A percentile compares a stretch with the other conserved stretches of the same genome.
phyloP scores from a whole-genome alignment of 495 filamentous ascomycete genomes.

The Lineolata rhizophorae region DNA sequence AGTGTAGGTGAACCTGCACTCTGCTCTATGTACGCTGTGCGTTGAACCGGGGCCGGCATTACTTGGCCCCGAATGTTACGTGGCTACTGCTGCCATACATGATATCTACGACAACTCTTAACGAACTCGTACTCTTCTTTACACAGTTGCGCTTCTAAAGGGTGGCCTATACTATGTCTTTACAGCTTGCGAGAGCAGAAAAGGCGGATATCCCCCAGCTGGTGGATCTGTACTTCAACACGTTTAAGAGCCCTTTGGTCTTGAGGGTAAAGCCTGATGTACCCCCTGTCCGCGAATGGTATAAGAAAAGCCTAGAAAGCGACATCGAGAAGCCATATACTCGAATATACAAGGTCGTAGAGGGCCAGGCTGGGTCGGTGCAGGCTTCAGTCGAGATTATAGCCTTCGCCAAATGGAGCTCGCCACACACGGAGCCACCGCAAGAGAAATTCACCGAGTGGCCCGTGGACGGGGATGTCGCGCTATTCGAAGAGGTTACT shows the following conservation, averaged over 20 bases:
- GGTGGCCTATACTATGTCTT: constrained; percentile 1
- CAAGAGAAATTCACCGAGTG: neutral
- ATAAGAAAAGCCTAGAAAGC: neutral
- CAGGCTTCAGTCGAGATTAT: constrained; percentile 1
- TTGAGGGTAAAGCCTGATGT: neutral
- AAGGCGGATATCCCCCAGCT: neutral
- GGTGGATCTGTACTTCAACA: neutral
- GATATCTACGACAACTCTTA: too few relatives aligned
- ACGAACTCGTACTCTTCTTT: neutral
- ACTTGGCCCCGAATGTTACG: too few relatives aligned
- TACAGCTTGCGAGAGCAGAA: neutral
- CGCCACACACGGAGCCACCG: neutral
- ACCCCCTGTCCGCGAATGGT: constrained; percentile 1
- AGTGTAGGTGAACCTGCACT: too few relatives aligned
- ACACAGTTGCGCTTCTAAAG: constrained; percentile 1
- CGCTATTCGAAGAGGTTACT: neutral
- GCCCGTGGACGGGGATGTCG: neutral
- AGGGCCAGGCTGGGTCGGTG: neutral
- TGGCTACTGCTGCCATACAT: too few relatives aligned
- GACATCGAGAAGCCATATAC: neutral
- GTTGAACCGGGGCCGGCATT: too few relatives aligned
- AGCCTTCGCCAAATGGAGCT: constrained; percentile 1
- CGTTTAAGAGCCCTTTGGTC: neutral
- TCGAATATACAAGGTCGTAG: neutral
- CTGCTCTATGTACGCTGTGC: too few relatives aligned